phyloP scores from a whole-genome alignment of 257 asterid species.

The Orobanche coerulescens region DNA sequence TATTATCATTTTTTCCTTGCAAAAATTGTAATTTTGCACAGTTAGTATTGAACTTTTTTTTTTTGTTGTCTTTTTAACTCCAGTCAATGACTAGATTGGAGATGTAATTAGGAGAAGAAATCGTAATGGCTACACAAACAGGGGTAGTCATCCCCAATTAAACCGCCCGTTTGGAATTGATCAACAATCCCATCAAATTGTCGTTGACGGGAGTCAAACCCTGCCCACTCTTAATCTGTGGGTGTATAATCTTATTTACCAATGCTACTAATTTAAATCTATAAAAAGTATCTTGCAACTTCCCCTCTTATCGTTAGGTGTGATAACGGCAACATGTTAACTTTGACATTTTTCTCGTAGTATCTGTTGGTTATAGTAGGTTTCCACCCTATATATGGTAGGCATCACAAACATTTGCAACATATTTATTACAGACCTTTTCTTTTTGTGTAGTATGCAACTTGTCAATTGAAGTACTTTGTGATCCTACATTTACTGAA shows the following conservation, averaged over 20 bases:
- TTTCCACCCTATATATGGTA: not conserved
- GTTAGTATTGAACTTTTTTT: not conserved
- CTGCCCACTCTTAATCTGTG: not conserved
- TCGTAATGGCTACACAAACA: no score
- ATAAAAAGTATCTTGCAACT: not conserved
- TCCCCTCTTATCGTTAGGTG: not conserved
- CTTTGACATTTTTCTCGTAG: not conserved
- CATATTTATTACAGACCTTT: not conserved
- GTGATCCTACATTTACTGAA: not conserved
- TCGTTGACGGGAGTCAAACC: no score
- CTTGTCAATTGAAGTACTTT: slow-evolving; percentile 4
- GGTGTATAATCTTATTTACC: not conserved
- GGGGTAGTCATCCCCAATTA: no score
- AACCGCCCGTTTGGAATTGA: no score
- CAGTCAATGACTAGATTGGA: no score
- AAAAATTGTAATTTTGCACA: not conserved
- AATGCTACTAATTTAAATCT: not conserved
- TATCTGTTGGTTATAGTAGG: not conserved
- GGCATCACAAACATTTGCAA: not conserved
- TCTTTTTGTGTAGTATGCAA: not conserved
- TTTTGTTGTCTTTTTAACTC: no score
- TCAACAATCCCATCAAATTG: no score
- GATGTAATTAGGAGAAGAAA: no score
- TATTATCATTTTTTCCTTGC: not conserved
- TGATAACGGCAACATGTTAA: not conserved